A percentile compares a stretch with the other conserved stretches of the same genome.
Evolutionary conservation across 2,329 filamentous ascomycete species (phyloP).

Genomic region (Penicillium sp.): DNA sequence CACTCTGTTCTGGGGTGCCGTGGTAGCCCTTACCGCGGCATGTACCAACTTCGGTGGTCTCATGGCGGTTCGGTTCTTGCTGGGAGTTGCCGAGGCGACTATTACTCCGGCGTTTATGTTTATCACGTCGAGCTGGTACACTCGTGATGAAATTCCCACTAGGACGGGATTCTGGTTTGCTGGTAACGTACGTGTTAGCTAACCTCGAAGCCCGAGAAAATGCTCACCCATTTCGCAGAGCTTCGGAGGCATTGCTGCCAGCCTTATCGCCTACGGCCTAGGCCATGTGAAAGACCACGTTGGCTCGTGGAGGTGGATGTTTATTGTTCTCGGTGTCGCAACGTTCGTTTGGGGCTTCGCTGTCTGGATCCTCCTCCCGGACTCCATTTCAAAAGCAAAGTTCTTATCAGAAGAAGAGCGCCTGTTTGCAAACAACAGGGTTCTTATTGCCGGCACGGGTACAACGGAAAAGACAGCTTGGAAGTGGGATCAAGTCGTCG

Average conservation of each 20-base stretch:
- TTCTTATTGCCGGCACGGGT: conserved; percentile 53
- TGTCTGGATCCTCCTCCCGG: conserved; percentile 51
- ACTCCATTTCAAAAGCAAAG: conserved; percentile 53
- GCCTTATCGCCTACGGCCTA: conserved; percentile 51
- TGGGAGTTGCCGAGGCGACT: conserved; percentile 56
- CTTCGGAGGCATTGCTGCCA: conserved; percentile 20
- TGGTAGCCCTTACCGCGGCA: conserved; percentile 48
- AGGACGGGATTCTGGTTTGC: conserved; percentile 57
- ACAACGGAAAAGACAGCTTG: conserved; percentile 49
- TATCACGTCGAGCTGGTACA: conserved; percentile 58
- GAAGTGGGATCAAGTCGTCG: conserved; percentile 52
- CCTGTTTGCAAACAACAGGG: conserved; percentile 31
- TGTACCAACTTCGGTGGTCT: conserved; percentile 53
- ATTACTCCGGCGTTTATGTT: conserved; percentile 58
- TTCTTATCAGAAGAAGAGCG: conserved; percentile 59
- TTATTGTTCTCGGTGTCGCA: conserved; percentile 52
- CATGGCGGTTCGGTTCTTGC: conserved; percentile 52
- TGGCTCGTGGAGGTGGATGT: conserved; percentile 50
- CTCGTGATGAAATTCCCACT: conserved; percentile 55
- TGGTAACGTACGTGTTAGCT: conserved; percentile 16
- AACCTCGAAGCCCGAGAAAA: background rate
- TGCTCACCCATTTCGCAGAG: conserved; percentile 12
- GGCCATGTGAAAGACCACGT: conserved; percentile 49
- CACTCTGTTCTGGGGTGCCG: conserved; percentile 50
- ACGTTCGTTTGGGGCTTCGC: conserved; percentile 55